phyloP scores from a whole-genome alignment of 306 rosid species.

The Cucumis sativus region DNA sequence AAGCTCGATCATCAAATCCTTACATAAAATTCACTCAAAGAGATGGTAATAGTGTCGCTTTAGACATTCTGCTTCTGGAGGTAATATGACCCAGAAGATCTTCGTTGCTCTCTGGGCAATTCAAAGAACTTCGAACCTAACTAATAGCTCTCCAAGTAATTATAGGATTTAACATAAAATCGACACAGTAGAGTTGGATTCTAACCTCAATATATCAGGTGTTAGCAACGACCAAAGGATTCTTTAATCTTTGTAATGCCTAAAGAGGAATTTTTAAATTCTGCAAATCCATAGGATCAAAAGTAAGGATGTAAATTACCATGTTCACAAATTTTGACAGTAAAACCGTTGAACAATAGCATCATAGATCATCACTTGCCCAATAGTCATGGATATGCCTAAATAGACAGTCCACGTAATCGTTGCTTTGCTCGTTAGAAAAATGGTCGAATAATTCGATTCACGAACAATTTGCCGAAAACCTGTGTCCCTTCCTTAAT shows the following conservation, averaged over 20 bases:
- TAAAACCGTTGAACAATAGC: not conserved
- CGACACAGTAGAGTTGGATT: not conserved
- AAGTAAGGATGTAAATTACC: not conserved
- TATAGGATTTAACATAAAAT: not conserved
- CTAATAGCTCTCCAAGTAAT: not conserved
- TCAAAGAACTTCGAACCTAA: not conserved
- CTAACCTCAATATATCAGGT: not conserved
- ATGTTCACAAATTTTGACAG: not conserved
- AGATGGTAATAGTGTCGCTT: not conserved
- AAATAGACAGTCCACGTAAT: not conserved
- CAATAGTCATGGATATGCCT: not conserved
- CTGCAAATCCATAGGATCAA: not conserved
- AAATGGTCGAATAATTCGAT: not conserved
- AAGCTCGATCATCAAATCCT: not conserved
- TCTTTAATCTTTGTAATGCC: not conserved
- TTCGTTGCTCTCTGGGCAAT: not conserved
- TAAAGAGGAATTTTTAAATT: not conserved
- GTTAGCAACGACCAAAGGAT: not conserved
- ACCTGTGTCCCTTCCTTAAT: slow-evolving; percentile 6
- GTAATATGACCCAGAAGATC: not conserved
- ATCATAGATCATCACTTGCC: not conserved
- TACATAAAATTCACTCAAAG: not conserved
- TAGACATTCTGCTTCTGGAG: not conserved
- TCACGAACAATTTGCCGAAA: not conserved
- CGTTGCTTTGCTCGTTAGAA: not conserved